These are phyloP conservation scores for Drosera spatulata DNA, from an alignment of 179 eudicot species.

Conservation along the genomic window DNA sequence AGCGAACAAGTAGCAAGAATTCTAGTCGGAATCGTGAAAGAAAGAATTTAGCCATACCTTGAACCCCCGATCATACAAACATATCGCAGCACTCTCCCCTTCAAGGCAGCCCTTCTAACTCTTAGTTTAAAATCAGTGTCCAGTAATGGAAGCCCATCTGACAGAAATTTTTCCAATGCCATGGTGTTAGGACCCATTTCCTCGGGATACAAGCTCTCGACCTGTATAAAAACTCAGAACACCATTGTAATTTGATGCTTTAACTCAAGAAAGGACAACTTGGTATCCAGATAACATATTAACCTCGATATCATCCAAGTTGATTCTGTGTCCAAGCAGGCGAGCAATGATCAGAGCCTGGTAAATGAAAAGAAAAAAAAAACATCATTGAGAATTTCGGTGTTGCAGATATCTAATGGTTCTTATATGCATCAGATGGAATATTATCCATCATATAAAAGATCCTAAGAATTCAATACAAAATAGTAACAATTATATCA, in stretches of 20 bases:
- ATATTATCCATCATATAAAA: too few species aligned
- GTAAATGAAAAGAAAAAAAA: slow-evolving; percentile 12
- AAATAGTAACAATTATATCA: too few species aligned
- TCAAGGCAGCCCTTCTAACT: slow-evolving; percentile 54
- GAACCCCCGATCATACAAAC: slow-evolving; percentile 76
- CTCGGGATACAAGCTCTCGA: slow-evolving; percentile 79
- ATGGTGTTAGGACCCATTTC: slow-evolving; percentile 71
- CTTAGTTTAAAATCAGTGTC: slow-evolving; percentile 56
- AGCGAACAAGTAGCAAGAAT: background rate
- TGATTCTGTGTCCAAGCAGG: slow-evolving; percentile 67
- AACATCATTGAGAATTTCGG: background rate
- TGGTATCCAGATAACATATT: background rate
- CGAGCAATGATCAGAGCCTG: slow-evolving; percentile 95
- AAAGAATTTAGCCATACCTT: slow-evolving; percentile 28
- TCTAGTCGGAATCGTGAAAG: background rate
- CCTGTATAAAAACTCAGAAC: slow-evolving; percentile 20
- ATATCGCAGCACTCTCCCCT: slow-evolving; percentile 84
- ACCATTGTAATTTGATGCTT: background rate
- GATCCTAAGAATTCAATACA: too few species aligned
- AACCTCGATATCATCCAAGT: slow-evolving; percentile 65
- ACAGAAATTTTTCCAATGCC: slow-evolving; percentile 63
- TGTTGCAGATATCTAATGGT: too few species aligned
- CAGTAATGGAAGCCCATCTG: slow-evolving; percentile 63
- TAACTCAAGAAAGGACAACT: background rate
- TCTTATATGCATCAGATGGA: too few species aligned